These are phyloP conservation scores for Nitzschia putrida DNA, from an alignment of 108 stramenopile species.

Conservation along the genomic window DNA sequence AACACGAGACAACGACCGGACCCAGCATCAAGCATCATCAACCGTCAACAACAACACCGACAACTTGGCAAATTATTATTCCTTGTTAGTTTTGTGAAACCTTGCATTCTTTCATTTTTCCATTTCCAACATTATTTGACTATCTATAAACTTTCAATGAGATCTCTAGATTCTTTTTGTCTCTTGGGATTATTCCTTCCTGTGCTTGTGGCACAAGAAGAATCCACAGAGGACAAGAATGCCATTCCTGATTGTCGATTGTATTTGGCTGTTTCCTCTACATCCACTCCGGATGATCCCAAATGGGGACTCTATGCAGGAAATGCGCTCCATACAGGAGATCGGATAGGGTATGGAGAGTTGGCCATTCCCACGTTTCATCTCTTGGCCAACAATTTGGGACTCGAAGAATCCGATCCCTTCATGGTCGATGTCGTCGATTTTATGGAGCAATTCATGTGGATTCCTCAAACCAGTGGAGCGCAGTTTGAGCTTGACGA, in stretches of 20 bases:
- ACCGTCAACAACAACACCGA: no score
- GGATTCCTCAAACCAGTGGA: constrained; percentile 39
- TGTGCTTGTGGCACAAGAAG: not conserved
- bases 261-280: constrained; percentile 57
- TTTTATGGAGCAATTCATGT: constrained; percentile 50
- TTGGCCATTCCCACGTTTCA: constrained; percentile 50
- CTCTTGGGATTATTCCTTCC: no score
- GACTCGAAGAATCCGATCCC: constrained; percentile 15
- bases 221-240: not conserved
- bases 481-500: constrained; percentile 32
- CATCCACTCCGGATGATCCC: constrained; percentile 35
- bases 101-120: no score
- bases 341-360: constrained; percentile 38
- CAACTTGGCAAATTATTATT: no score
- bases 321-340: constrained; percentile 11
- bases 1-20: no score
- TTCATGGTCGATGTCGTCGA: constrained; percentile 35
- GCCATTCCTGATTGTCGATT: constrained; percentile 36
- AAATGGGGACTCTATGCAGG: constrained; percentile 59
- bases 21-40: no score
- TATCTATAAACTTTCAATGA: no score
- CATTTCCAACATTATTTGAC: no score
- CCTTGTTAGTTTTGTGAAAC: no score
- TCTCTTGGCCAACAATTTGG: constrained; percentile 32
- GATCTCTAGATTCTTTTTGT: no score